Base-by-base conservation (phyloP, 257 asterid species). In the Lycium barbarum region DNA sequence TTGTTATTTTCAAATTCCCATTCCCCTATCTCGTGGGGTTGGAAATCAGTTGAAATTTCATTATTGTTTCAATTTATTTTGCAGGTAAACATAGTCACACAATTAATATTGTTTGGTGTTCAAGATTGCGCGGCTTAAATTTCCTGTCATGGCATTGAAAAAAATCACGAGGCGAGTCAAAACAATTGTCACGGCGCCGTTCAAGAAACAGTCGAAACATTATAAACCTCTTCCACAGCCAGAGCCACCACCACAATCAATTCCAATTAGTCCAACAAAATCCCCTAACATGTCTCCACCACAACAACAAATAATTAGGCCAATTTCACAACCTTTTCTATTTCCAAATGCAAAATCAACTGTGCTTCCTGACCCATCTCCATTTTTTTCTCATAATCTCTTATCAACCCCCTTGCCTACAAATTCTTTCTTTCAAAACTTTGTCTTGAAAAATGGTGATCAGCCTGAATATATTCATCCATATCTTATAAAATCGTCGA, bases 401-500 rank as follows among this genome's bases (percentile, higher is more conserved):
- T 92, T 91, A 85, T 84, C 93, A 54, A 4, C 53, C 40, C 98
- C 98, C n/a, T 72, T 93, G 45, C 98, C 98, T 55, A 94, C 98
- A 3, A 94, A 94, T 85, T 93, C 98, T 1, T 94, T 94, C 84
- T 94, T 92, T 90, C 97, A 94, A 45, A 94, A 94, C 84, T 86
- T 92, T 51, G 92, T 90, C 22, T 89, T 94, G 1, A 93, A 93
- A 85, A 91, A 88, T 78, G 98, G 98, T 84, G 97, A 94, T 84
- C 98, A 94, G 33, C 90, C 97, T 1, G 97, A 94, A 80, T 93
- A 92, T 86, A 85, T 94, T 55, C 98, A 94, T 55, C 98, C 98
- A 0, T 94, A 94, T 83, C 84, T 89, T 51, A 51, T 94, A 79
- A 90, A 86, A 88, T 94, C 98, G 3, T 89, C 90, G 3, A 89